Conservation (phyloP, 768 basidiomycete genomes). For the Zangia roseola region DNA sequence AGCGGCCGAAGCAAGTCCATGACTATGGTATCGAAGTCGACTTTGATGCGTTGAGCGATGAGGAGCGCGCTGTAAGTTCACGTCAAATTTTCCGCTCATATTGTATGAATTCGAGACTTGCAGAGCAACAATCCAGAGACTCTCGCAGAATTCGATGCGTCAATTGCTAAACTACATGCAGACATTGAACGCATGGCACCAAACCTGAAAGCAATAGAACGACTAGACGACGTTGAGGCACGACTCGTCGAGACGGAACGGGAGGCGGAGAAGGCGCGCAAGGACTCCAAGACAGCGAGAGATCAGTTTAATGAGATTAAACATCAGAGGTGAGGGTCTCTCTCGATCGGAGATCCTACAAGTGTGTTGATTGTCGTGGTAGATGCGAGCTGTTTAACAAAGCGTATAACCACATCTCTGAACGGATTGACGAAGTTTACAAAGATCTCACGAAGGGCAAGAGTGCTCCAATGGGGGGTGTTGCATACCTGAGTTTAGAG, state of each 20-base stretch:
- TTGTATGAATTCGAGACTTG: not conserved
- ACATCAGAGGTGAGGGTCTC: constrained; percentile 59
- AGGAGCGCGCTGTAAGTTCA: constrained; percentile 61
- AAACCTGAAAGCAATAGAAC: constrained; percentile 94
- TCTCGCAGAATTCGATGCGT: constrained; percentile 70
- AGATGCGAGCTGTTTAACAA: constrained; percentile 88
- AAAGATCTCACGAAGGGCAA: constrained; percentile 97
- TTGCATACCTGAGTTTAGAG: constrained; percentile 94
- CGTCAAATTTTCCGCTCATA: not conserved
- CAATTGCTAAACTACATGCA: constrained; percentile 62
- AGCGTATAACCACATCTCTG: constrained; percentile 95
- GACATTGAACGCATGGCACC: constrained; percentile 95
- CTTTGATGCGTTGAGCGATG: constrained; percentile 71
- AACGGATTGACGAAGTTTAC: constrained; percentile 92
- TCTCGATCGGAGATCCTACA: not conserved
- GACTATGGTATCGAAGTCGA: constrained; percentile 92
- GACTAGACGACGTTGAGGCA: constrained; percentile 80
- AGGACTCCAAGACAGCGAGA: constrained; percentile 85
- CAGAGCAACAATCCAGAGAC: constrained; percentile 64
- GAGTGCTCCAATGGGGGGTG: constrained; percentile 90
- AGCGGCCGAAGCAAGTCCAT: constrained; percentile 65
- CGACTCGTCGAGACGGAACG: constrained; percentile 87
- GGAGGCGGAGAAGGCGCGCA: constrained; percentile 90
- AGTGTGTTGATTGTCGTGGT: constrained; percentile 1
- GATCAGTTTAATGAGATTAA: constrained; percentile 91